Conservation (phyloP, 257 asterid genomes). For the Agastache rugosa region DNA sequence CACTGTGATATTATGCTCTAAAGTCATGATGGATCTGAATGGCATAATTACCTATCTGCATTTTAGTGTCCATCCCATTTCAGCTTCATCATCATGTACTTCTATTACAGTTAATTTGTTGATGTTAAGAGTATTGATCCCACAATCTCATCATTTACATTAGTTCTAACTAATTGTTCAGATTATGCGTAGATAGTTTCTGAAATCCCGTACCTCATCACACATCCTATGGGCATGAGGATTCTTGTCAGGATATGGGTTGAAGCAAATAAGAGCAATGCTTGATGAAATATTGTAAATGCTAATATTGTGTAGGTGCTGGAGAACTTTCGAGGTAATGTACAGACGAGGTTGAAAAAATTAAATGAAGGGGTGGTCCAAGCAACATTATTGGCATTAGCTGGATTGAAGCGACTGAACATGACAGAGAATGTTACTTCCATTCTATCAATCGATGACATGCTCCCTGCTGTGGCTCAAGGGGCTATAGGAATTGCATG, state of each 20-base stretch:
- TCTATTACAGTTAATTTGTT: neutral
- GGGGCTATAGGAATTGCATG: conserved; percentile 98
- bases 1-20: neutral
- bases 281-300: too few species aligned
- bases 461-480: conserved; percentile 99
- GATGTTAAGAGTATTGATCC: conserved; percentile 19
- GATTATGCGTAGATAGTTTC: neutral
- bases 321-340: conserved; percentile 96
- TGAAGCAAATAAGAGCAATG: neutral
- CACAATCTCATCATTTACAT: neutral
- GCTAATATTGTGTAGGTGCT: conserved; percentile 59
- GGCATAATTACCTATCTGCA: neutral
- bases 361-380: conserved; percentile 91
- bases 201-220: neutral
- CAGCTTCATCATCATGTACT: neutral
- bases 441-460: conserved; percentile 82
- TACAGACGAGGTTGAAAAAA: conserved; percentile 86
- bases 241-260: neutral
- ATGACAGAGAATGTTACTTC: conserved; percentile 83
- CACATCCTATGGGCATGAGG: neutral
- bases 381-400: conserved; percentile 90
- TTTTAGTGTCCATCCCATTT: neutral
- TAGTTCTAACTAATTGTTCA: neutral
- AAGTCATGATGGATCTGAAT: neutral
- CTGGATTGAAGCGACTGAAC: conserved; percentile 87